Evolutionary conservation across 495 filamentous ascomycete genomes (phyloP).

Genomic region (Tuber microsphaerosporum): DNA sequence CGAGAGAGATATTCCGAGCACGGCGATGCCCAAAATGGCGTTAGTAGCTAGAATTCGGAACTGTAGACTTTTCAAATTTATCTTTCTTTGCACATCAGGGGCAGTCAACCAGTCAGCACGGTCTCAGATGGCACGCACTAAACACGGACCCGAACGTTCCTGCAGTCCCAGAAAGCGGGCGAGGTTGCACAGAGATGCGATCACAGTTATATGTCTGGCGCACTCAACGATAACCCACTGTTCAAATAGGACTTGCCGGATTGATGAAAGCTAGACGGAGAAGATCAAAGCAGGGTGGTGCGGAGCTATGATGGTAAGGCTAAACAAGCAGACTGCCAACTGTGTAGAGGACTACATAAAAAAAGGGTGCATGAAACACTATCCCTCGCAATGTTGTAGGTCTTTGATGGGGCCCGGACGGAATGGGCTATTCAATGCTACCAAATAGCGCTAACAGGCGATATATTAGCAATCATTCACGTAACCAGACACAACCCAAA

Average conservation of each 20-base stretch:
- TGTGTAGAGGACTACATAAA: not conserved
- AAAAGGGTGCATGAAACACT: not conserved
- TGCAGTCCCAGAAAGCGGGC: not conserved
- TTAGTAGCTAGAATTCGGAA: not conserved
- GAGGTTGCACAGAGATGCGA: not conserved
- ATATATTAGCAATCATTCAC: too few species aligned
- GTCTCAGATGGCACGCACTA: not conserved
- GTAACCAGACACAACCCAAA: too few species aligned
- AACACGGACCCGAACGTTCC: not conserved
- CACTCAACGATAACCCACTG: not conserved
- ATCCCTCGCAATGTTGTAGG: not conserved
- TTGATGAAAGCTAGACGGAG: not conserved
- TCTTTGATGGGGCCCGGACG: not conserved
- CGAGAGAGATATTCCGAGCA: not conserved
- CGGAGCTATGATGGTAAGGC: not conserved
- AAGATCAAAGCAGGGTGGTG: not conserved
- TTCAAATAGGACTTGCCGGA: not conserved
- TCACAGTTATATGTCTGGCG: not conserved
- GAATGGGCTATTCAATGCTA: not conserved
- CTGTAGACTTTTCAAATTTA: not conserved
- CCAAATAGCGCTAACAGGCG: too few species aligned
- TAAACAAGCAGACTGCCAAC: not conserved
- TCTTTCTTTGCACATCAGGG: not conserved
- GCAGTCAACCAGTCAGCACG: not conserved
- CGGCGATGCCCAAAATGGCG: not conserved